Conservation (phyloP, 805 yeast genomes). For the Middelhovenomyces tepae region DNA sequence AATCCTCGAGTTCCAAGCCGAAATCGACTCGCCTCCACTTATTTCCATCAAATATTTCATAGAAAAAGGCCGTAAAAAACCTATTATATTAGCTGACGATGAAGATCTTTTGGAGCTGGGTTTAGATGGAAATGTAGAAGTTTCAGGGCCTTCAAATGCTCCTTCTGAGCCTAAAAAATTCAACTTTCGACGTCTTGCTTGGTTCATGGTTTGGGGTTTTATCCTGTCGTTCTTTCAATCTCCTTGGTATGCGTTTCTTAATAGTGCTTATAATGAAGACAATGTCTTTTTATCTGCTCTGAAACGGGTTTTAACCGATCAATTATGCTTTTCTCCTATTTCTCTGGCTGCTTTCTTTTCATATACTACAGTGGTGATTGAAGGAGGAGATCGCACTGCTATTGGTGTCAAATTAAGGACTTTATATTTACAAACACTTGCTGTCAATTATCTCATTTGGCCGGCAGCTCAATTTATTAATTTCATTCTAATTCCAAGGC, state of each 20-base stretch:
- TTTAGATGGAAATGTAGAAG: slow-evolving; percentile 12
- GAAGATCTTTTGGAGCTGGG: slow-evolving; percentile 30
- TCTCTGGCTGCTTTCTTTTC: slow-evolving; percentile 73
- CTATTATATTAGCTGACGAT: slow-evolving; percentile 27
- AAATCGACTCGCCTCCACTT: slow-evolving; percentile 9
- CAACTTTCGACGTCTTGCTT: slow-evolving; percentile 59
- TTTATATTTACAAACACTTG: slow-evolving; percentile 52
- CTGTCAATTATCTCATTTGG: slow-evolving; percentile 82
- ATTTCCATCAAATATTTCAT: slow-evolving; percentile 22
- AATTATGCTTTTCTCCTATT: slow-evolving; percentile 79
- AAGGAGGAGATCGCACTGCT: slow-evolving; percentile 58
- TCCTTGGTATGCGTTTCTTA: slow-evolving; percentile 80
- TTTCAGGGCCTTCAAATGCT: slow-evolving; percentile 9
- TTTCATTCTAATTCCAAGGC: slow-evolving; percentile 66
- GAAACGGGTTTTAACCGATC: slow-evolving; percentile 84
- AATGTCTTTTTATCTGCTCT: slow-evolving; percentile 69
- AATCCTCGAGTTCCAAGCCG: slow-evolving; percentile 20
- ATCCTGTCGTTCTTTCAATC: slow-evolving; percentile 74
- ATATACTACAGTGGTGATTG: slow-evolving; percentile 75
- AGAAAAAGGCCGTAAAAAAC: slow-evolving; percentile 25
- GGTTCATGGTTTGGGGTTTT: slow-evolving; percentile 79
- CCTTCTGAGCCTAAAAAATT: slow-evolving; percentile 32
- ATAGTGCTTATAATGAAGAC: slow-evolving; percentile 65
- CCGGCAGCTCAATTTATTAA: slow-evolving; percentile 77
- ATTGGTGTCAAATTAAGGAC: slow-evolving; percentile 54